These are phyloP conservation scores for Coemansia sp. DNA, from an alignment of 192 early-diverging fungal species.

Conservation along the genomic window DNA sequence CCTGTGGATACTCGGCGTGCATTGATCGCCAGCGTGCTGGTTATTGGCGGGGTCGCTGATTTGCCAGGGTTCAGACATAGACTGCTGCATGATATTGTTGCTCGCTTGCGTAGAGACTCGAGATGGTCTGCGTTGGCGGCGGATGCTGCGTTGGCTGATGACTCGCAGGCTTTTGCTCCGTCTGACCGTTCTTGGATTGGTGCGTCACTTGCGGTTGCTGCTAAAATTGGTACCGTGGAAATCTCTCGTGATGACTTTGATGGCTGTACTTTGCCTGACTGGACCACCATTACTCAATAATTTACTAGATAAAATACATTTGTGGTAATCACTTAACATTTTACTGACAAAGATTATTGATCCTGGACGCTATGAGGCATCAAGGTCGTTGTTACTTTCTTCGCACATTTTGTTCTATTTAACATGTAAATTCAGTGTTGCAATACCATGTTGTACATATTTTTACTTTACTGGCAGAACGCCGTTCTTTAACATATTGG, in stretches of 20 bases:
- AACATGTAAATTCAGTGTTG: too few relatives aligned
- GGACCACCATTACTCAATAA: conserved; percentile 42
- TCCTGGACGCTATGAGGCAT: too few relatives aligned
- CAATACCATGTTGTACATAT: too few relatives aligned
- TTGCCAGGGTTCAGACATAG: conserved; percentile 70
- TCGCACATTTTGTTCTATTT: too few relatives aligned
- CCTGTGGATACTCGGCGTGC: conserved; percentile 74
- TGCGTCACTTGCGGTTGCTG: conserved; percentile 73
- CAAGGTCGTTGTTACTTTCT: too few relatives aligned
- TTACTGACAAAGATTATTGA: too few relatives aligned
- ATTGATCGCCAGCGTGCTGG: conserved; percentile 64
- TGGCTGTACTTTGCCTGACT: conserved; percentile 63
- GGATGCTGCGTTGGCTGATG: conserved; percentile 61
- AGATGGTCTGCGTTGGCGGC: conserved; percentile 59
- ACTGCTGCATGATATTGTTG: conserved; percentile 63
- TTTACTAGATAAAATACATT: background rate
- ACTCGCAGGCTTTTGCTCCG: conserved; percentile 56
- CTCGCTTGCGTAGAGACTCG: conserved; percentile 49
- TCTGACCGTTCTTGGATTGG: conserved; percentile 84
- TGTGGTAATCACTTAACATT: too few relatives aligned
- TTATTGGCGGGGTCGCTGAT: conserved; percentile 78
- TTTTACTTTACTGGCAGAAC: too few relatives aligned
- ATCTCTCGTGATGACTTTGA: conserved; percentile 66
- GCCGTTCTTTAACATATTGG: too few relatives aligned
- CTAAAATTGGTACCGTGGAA: conserved; percentile 74